Conservation (phyloP, 2,329 filamentous ascomycete species). For the Microdochium nivale region DNA sequence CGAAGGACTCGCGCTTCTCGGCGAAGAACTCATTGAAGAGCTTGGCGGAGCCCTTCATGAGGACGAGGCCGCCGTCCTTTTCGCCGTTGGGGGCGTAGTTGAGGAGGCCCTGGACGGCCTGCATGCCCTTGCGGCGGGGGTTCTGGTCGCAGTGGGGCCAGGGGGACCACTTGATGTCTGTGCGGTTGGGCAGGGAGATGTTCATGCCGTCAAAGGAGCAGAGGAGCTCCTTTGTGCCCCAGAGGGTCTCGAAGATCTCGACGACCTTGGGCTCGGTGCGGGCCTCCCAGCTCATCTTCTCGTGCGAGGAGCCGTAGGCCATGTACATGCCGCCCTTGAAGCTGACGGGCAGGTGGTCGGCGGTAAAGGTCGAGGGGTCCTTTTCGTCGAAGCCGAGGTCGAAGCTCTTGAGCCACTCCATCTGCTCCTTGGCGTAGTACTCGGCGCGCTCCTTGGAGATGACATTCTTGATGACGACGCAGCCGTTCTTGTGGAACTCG, state of each 20-base stretch:
- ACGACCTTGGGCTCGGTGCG: slow-evolving; percentile 29
- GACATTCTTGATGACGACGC: slow-evolving; percentile 28
- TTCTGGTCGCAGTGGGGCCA: slow-evolving; percentile 38
- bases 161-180: slow-evolving; percentile 25
- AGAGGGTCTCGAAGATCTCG: slow-evolving; percentile 30
- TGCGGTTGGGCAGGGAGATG: slow-evolving; percentile 30
- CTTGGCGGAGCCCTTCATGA: slow-evolving; percentile 31
- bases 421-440: slow-evolving; percentile 28
- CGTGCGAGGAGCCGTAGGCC: slow-evolving; percentile 26
- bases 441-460: slow-evolving; percentile 26
- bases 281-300: slow-evolving; percentile 34
- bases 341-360: slow-evolving; percentile 30
- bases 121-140: slow-evolving; percentile 26
- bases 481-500: slow-evolving; percentile 32
- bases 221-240: slow-evolving; percentile 21
- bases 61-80: slow-evolving; percentile 35
- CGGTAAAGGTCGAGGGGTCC: slow-evolving; percentile 29
- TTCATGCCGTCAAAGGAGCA: slow-evolving; percentile 25
- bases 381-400: slow-evolving; percentile 28
- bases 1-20: slow-evolving; percentile 17
- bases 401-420: slow-evolving; percentile 32
- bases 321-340: slow-evolving; percentile 36
- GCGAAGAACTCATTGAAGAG: slow-evolving; percentile 35
- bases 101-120: slow-evolving; percentile 31
- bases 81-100: slow-evolving; percentile 34